These are phyloP conservation scores for Naegleria fowleri DNA, from an alignment of 208 protist species.

Conservation along the genomic window DNA sequence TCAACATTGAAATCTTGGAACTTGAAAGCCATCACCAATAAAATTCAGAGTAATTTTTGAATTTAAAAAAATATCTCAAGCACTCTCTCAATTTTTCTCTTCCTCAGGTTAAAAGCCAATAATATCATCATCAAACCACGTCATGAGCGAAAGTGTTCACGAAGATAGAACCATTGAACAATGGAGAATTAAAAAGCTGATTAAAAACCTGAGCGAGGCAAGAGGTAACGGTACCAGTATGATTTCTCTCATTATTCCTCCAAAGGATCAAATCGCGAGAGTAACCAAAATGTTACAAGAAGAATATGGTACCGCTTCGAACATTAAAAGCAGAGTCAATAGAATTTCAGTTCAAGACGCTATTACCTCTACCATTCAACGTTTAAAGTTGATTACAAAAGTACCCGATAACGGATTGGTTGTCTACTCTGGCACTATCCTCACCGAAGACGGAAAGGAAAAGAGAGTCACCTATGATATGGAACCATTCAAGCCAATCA, in stretches of 20 bases:
- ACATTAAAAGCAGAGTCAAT: constrained; percentile 99
- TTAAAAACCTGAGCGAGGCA: constrained; percentile 93
- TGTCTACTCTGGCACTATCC: constrained; percentile 97
- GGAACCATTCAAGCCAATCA: constrained; percentile 99
- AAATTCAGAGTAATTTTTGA: background rate
- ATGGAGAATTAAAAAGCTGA: constrained; percentile 99
- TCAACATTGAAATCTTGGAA: too few relatives aligned
- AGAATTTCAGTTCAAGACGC: constrained; percentile 77
- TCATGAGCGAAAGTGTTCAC: background rate
- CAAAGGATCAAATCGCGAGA: constrained; percentile 93
- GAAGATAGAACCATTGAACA: constrained; percentile 90
- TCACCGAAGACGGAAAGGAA: constrained; percentile 98
- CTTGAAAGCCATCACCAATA: too few relatives aligned
- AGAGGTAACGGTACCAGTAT: constrained; percentile 97
- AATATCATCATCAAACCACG: background rate
- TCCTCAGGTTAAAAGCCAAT: too few relatives aligned
- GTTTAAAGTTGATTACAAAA: constrained; percentile 82
- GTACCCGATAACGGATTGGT: constrained; percentile 94
- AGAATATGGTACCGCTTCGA: constrained; percentile 98
- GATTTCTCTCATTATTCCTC: constrained; percentile 98
- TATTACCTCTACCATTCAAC: constrained; percentile 76
- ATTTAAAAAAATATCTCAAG: background rate
- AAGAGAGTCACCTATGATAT: constrained; percentile 98
- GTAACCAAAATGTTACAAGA: constrained; percentile 98
- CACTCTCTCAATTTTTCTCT: background rate